These are phyloP conservation scores for Barnettozyma botsteinii DNA, from an alignment of 805 yeast genomes.

Conservation along the genomic window DNA sequence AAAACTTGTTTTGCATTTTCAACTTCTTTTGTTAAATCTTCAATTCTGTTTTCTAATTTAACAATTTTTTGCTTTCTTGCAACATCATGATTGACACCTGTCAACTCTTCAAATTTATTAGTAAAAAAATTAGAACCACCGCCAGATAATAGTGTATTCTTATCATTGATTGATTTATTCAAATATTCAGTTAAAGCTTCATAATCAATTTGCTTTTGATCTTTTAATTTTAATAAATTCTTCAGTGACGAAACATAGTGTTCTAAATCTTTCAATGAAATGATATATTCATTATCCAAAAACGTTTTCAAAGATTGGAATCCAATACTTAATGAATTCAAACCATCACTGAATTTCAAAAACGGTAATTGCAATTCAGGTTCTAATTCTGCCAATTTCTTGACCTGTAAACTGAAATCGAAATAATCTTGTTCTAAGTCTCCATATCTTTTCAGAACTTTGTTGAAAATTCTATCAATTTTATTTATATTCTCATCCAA, in stretches of 20 bases:
- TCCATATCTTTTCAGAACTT: conserved; percentile 64
- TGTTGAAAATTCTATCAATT: conserved; percentile 71
- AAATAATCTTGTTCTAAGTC: conserved; percentile 70
- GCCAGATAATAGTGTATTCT: conserved; percentile 45
- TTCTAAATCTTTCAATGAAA: conserved; percentile 80
- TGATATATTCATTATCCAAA: conserved; percentile 75
- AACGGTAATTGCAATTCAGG: conserved; percentile 33
- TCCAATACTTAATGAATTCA: conserved; percentile 38
- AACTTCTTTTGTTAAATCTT: conserved; percentile 43
- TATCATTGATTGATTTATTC: conserved; percentile 63
- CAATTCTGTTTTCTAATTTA: conserved; percentile 45
- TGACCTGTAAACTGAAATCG: conserved; percentile 63
- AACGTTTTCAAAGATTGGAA: conserved; percentile 39
- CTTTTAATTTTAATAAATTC: conserved; percentile 73
- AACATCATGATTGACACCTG: conserved; percentile 57
- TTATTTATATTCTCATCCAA: conserved; percentile 76
- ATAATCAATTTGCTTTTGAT: conserved; percentile 84
- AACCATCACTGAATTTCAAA: conserved; percentile 41
- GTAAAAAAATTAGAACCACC: conserved; percentile 50
- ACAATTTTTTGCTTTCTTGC: conserved; percentile 46
- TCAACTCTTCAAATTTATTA: conserved; percentile 52
- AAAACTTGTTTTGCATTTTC: conserved; percentile 44
- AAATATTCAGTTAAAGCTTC: conserved; percentile 82
- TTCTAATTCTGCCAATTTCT: conserved; percentile 58
- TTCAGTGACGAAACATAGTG: conserved; percentile 66